Evolutionary conservation across 2,329 filamentous ascomycete species (phyloP).

Genomic region (Colletotrichum trifolii): DNA sequence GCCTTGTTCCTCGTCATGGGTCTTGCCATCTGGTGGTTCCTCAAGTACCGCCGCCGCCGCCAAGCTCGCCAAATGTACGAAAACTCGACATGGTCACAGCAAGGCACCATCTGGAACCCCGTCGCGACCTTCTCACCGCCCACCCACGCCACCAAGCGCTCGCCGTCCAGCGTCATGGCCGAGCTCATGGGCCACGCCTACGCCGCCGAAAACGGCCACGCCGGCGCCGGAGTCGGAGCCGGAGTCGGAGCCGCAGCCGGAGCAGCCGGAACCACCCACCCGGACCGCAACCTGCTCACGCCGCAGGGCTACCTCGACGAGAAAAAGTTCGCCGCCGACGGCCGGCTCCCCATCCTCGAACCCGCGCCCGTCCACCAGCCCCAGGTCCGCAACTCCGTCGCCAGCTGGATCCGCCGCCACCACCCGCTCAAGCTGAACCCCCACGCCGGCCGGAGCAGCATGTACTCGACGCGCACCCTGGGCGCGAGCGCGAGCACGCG

Average conservation of each 20-base stretch:
- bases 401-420: slow-evolving; percentile 42
- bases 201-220: slow-evolving; percentile 38
- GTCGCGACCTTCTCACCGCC: slow-evolving; percentile 21
- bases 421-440: slow-evolving; percentile 41
- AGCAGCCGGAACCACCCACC: no score
- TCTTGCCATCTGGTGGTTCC: slow-evolving; percentile 32
- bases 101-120: slow-evolving; percentile 21
- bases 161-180: slow-evolving; percentile 37
- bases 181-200: slow-evolving; percentile 40
- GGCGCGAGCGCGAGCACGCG: not conserved
- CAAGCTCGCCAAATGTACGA: slow-evolving; percentile 13
- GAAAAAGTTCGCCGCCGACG: slow-evolving; percentile 32
- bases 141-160: slow-evolving; percentile 11
- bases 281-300: slow-evolving; percentile 20
- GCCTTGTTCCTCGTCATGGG: slow-evolving; percentile 28
- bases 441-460: slow-evolving; percentile 26
- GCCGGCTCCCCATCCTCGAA: slow-evolving; percentile 35
- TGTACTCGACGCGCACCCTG: slow-evolving; percentile 31
- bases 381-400: slow-evolving; percentile 38
- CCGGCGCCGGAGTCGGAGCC: not conserved
- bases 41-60: slow-evolving; percentile 25
- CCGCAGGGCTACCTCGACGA: slow-evolving; percentile 37
- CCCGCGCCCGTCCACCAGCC: slow-evolving; percentile 35
- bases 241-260: no score
- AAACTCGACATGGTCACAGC: not conserved